These are phyloP conservation scores for Boletellus sp. DNA, from an alignment of 768 basidiomycete species.

Conservation along the genomic window DNA sequence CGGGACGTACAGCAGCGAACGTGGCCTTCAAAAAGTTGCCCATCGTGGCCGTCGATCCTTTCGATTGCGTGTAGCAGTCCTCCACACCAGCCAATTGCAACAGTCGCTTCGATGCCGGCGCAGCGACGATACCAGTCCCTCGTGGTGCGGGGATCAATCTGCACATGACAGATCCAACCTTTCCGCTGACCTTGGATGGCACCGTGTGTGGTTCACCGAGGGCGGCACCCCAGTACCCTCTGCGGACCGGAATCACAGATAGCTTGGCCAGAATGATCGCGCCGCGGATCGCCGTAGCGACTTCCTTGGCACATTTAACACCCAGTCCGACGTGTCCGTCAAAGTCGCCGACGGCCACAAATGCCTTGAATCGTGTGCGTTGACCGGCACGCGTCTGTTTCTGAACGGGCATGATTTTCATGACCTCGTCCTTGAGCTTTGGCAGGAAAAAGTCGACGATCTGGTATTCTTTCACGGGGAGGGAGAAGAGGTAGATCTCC, in stretches of 20 bases:
- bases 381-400: conserved; percentile 99
- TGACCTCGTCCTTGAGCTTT: conserved; percentile 98
- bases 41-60: conserved; percentile 98
- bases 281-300: conserved; percentile 98
- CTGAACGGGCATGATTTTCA: conserved; percentile 99
- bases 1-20: conserved; percentile 73
- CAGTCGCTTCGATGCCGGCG: conserved; percentile 94
- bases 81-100: conserved; percentile 97
- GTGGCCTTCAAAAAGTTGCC: conserved; percentile 99
- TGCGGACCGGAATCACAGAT: conserved; percentile 94
- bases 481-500: conserved; percentile 99
- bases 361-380: conserved; percentile 99
- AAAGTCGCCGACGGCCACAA: conserved; percentile 98
- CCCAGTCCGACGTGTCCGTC: conserved; percentile 99
- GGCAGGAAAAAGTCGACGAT: conserved; percentile 99
- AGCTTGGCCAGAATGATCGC: conserved; percentile 99
- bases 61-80: conserved; percentile 97
- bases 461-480: conserved; percentile 99
- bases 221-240: conserved; percentile 99
- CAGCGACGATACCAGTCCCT: conserved; percentile 99
- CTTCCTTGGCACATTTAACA: conserved; percentile 99
- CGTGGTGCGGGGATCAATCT: conserved; percentile 97
- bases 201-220: conserved; percentile 99
- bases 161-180: conserved; percentile 99
- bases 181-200: conserved; percentile 96